Conservation (phyloP, 2,329 filamentous ascomycete species). For the Alternaria gaisen region DNA sequence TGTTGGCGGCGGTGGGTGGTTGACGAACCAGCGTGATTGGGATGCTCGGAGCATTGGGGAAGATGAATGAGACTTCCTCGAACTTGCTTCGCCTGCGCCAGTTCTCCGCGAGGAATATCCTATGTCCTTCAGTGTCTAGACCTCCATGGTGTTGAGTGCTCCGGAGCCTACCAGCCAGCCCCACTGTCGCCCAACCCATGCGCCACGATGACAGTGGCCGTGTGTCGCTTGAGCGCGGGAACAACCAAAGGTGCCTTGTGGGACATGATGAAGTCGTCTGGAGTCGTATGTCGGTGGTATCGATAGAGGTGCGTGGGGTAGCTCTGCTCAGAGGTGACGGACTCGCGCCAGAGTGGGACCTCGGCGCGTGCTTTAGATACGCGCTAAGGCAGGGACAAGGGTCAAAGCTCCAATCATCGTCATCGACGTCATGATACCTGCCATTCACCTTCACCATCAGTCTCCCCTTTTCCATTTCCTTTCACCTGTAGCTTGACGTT, state of each 20-base stretch:
- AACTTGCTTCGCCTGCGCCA: conserved; percentile 83
- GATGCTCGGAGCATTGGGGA: conserved; percentile 88
- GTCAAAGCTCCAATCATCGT: conserved; percentile 42
- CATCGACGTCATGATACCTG: conserved; percentile 45
- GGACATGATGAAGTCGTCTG: conserved; percentile 34
- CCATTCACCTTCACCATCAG: conserved; percentile 16
- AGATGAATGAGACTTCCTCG: conserved; percentile 89
- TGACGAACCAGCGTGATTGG: conserved; percentile 79
- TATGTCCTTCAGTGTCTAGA: conserved; percentile 42
- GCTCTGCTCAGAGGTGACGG: conserved; percentile 9
- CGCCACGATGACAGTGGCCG: conserved; percentile 91
- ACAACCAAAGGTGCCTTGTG: conserved; percentile 69
- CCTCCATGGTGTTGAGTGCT: neutral
- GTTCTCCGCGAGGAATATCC: conserved; percentile 82
- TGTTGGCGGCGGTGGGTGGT: neutral
- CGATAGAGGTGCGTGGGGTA: conserved; percentile 25
- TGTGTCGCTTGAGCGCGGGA: conserved; percentile 82
- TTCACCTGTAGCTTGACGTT: conserved; percentile 2
- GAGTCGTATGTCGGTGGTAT: conserved; percentile 7
- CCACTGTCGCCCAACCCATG: conserved; percentile 89
- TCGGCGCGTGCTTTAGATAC: conserved; percentile 22
- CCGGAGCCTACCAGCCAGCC: conserved; percentile 70
- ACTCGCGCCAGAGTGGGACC: conserved; percentile 24
- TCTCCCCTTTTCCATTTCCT: conserved; percentile 12
- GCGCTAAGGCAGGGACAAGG: conserved; percentile 37